A percentile compares a stretch with the other conserved stretches of the same genome.
Conservation (phyloP, 2,329 filamentous ascomycete species). For the Acephala macrosclerotiorum region DNA sequence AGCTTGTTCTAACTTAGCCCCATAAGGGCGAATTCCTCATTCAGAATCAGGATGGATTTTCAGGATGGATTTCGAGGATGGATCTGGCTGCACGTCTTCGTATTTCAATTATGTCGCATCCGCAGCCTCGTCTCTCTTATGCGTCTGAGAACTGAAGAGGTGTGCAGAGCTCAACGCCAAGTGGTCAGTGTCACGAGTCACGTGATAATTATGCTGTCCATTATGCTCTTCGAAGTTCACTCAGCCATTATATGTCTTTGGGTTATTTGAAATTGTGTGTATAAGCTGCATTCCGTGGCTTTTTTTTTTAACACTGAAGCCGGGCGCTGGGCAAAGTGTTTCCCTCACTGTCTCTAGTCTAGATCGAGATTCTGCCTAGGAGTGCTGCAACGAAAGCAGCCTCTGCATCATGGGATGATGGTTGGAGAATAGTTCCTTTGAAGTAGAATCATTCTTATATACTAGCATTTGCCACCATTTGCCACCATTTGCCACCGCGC, state of each 20-base stretch:
- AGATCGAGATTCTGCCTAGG: background rate
- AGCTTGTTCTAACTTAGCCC: too few relatives aligned
- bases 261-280: background rate
- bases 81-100: background rate
- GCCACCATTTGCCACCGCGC: background rate
- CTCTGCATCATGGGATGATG: background rate
- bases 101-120: background rate
- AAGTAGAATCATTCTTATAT: background rate
- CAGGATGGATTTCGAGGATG: constrained; percentile 11
- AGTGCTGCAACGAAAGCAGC: background rate
- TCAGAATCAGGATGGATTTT: constrained; percentile 16
- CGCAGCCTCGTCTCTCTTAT: background rate
- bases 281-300: background rate
- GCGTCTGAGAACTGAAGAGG: background rate
- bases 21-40: background rate
- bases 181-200: background rate
- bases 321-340: background rate
- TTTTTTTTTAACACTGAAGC: background rate
- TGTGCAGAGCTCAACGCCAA: background rate
- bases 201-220: background rate
- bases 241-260: background rate
- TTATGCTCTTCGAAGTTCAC: background rate
- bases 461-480: background rate
- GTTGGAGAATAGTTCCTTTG: background rate
- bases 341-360: background rate